Evolutionary conservation across 768 basidiomycete genomes (phyloP).

Genomic region (Rhodotorula taiwanensis): DNA sequence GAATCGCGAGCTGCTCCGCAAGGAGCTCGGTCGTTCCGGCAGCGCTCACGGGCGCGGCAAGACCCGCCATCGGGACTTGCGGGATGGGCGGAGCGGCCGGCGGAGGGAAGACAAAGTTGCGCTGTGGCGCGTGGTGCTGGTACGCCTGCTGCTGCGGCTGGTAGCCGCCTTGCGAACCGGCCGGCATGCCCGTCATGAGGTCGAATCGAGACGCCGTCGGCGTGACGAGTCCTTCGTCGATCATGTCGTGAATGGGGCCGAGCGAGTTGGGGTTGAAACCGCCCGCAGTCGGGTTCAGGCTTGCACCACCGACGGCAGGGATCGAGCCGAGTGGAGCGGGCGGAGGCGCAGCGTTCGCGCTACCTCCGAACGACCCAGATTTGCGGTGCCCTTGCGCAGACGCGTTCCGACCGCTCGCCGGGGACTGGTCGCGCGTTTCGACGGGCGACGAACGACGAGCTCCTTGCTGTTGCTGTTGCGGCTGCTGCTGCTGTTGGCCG

Average conservation of each 20-base stretch:
- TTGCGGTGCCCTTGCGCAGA: constrained; percentile 18
- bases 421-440: background rate
- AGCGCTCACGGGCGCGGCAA: constrained; percentile 10
- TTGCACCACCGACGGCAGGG: background rate
- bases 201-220: constrained; percentile 38
- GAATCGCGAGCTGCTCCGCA: constrained; percentile 93
- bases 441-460: constrained; percentile 1
- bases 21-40: constrained; percentile 58
- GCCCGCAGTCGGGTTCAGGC: constrained; percentile 59
- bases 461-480: background rate
- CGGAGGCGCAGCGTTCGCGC: constrained; percentile 30
- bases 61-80: constrained; percentile 52
- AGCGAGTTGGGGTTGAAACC: constrained; percentile 51
- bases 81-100: constrained; percentile 1
- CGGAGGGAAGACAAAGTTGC: constrained; percentile 3
- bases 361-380: constrained; percentile 7
- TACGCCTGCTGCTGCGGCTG: background rate
- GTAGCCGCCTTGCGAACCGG: background rate
- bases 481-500: background rate
- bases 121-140: constrained; percentile 16
- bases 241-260: constrained; percentile 50
- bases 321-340: constrained; percentile 56
- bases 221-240: constrained; percentile 40
- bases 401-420: background rate
- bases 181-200: constrained; percentile 30